phyloP scores from a whole-genome alignment of 1,284 basidiomycete genomes.

The Leccinum idahoense region DNA sequence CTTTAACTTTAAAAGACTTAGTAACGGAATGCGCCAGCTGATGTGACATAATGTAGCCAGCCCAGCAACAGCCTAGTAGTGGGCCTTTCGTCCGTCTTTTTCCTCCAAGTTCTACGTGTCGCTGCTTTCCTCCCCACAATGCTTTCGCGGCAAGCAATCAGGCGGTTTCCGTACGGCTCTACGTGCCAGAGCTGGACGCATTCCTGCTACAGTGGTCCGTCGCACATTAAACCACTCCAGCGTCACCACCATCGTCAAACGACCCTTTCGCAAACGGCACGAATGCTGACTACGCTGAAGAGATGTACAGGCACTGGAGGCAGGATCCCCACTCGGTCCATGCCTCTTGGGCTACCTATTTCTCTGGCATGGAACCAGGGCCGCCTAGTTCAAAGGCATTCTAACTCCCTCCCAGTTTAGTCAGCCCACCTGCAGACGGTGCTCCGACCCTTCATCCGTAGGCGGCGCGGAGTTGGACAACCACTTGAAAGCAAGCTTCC shows the following conservation, averaged over 20 bases:
- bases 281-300: conserved; percentile 93
- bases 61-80: background rate
- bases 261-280: conserved; percentile 86
- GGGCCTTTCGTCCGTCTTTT: background rate
- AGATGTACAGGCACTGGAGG: conserved; percentile 92
- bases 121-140: conserved; percentile 12
- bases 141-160: conserved; percentile 28
- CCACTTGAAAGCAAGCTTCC: conserved; percentile 78
- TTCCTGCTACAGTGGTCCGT: conserved; percentile 5
- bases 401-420: conserved; percentile 72
- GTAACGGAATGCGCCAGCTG: background rate
- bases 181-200: conserved; percentile 14
- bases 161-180: conserved; percentile 27
- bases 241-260: conserved; percentile 57
- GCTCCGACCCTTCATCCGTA: conserved; percentile 75
- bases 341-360: conserved; percentile 93
- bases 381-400: conserved; percentile 81
- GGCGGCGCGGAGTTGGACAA: conserved; percentile 81
- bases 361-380: conserved; percentile 89
- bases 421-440: conserved; percentile 70
- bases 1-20: too few species aligned
- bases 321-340: conserved; percentile 91
- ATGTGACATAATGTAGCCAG: conserved; percentile 16
- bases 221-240: conserved; percentile 45
- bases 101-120: background rate